phyloP scores from a whole-genome alignment of 2,329 filamentous ascomycete species.

The Graphilbum ipis-grandicollis region DNA sequence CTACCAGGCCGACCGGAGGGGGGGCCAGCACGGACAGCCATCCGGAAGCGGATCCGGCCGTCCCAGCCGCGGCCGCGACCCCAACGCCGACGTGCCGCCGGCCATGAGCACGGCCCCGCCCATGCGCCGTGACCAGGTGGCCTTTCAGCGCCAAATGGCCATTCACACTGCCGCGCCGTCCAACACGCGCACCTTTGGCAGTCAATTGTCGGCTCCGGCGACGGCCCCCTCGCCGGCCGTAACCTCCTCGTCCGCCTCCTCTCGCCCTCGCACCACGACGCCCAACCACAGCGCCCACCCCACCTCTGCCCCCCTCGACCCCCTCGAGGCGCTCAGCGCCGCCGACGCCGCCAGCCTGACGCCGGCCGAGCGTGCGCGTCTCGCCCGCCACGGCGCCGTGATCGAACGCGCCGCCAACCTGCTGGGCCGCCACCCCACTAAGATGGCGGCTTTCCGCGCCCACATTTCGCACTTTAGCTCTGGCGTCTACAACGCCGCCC shows the following conservation, averaged over 20 bases:
- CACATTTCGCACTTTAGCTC: conserved; percentile 65
- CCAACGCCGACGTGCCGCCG: conserved; percentile 58
- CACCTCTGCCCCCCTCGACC: conserved; percentile 13
- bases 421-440: conserved; percentile 57
- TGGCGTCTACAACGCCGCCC: conserved; percentile 49
- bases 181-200: conserved; percentile 66
- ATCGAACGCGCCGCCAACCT: conserved; percentile 72
- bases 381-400: conserved; percentile 66
- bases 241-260: too few relatives aligned
- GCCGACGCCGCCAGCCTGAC: conserved; percentile 35
- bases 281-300: too few relatives aligned
- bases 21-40: too few relatives aligned
- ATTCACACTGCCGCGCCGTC: conserved; percentile 77
- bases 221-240: conserved; percentile 6
- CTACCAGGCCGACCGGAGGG: conserved; percentile 45
- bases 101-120: conserved; percentile 64
- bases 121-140: conserved; percentile 69
- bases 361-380: conserved; percentile 65
- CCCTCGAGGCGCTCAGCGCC: conserved; percentile 34
- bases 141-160: conserved; percentile 81
- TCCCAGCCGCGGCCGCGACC: conserved; percentile 56
- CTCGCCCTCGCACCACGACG: too few relatives aligned
- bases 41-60: conserved; percentile 17
- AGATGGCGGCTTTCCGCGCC: conserved; percentile 60
- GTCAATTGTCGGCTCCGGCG: conserved; percentile 47